phyloP scores from a whole-genome alignment of 2,329 filamentous ascomycete genomes.

The Rhytidhysteron rufulum region DNA sequence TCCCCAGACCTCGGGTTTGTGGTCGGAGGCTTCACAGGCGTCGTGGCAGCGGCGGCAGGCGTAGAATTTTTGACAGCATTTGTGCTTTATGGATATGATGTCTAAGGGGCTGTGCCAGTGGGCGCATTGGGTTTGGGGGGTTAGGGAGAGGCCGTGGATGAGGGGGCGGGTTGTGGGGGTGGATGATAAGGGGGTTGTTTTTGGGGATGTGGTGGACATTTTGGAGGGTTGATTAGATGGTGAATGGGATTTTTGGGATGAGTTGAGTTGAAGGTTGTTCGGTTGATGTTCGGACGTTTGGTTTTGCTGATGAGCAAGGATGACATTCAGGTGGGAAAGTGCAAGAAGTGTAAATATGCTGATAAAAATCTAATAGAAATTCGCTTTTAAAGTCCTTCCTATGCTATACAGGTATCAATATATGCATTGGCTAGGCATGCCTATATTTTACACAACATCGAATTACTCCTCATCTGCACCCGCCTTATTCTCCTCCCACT shows the following conservation, averaged over 20 bases:
- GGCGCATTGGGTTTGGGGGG: constrained; percentile 27
- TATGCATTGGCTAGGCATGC: too few species aligned
- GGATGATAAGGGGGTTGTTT: constrained; percentile 5
- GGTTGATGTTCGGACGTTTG: too few species aligned
- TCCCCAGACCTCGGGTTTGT: constrained; percentile 22
- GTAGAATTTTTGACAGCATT: constrained; percentile 34
- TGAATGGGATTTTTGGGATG: too few species aligned
- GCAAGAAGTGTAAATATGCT: too few species aligned
- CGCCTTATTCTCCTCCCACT: constrained; percentile 57
- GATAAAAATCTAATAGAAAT: too few species aligned
- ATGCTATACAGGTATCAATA: too few species aligned
- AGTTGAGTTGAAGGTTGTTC: too few species aligned
- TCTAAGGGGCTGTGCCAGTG: constrained; percentile 31
- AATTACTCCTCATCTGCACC: constrained; percentile 6
- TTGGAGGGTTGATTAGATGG: too few species aligned
- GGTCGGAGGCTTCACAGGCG: constrained; percentile 16
- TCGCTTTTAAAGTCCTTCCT: too few species aligned
- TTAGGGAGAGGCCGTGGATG: constrained; percentile 25
- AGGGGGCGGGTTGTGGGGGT: constrained; percentile 6
- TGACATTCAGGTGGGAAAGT: too few species aligned
- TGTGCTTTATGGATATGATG: constrained; percentile 35
- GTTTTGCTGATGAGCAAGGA: too few species aligned
- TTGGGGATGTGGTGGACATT: neutral
- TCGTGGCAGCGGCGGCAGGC: constrained; percentile 34
- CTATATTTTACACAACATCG: neutral